Evolutionary conservation across 1,284 basidiomycete species (phyloP).

Genomic region (Polyporus tsugae): DNA sequence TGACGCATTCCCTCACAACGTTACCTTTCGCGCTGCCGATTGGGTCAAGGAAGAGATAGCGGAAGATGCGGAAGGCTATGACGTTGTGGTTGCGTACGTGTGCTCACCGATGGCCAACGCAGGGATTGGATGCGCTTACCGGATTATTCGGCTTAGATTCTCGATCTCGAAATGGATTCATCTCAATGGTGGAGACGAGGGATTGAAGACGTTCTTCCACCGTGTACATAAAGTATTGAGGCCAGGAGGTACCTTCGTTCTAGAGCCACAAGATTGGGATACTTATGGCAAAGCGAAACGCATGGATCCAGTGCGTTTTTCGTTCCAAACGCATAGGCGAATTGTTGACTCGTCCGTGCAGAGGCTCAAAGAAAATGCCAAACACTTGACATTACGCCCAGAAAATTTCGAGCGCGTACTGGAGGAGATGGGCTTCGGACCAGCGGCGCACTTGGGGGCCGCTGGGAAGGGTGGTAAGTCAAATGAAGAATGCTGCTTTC

Average conservation of each 20-base stretch:
- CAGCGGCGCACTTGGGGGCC: constrained; percentile 56
- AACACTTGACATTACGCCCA: constrained; percentile 63
- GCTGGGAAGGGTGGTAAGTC: constrained; percentile 65
- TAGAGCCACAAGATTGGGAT: constrained; percentile 85
- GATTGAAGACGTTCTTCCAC: constrained; percentile 67
- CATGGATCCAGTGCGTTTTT: constrained; percentile 60
- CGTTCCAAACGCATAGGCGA: constrained; percentile 4
- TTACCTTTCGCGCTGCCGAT: constrained; percentile 72
- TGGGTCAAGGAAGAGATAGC: constrained; percentile 69
- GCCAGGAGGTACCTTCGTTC: constrained; percentile 66
- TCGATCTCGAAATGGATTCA: constrained; percentile 91
- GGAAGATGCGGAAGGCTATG: constrained; percentile 67
- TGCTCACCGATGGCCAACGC: not conserved
- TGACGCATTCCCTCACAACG: constrained; percentile 74
- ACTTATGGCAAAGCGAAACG: constrained; percentile 78
- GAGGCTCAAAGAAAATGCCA: constrained; percentile 66
- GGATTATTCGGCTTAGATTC: constrained; percentile 55
- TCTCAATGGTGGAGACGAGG: constrained; percentile 77
- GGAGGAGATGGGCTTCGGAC: constrained; percentile 66
- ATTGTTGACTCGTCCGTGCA: constrained; percentile 36
- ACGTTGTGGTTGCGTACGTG: constrained; percentile 78
- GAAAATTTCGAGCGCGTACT: constrained; percentile 66
- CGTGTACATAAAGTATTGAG: constrained; percentile 64
- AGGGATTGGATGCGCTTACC: not conserved
- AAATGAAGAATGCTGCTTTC: not conserved